phyloP scores from a whole-genome alignment of 805 yeast genomes.

The Wickerhamiella nectarea region DNA sequence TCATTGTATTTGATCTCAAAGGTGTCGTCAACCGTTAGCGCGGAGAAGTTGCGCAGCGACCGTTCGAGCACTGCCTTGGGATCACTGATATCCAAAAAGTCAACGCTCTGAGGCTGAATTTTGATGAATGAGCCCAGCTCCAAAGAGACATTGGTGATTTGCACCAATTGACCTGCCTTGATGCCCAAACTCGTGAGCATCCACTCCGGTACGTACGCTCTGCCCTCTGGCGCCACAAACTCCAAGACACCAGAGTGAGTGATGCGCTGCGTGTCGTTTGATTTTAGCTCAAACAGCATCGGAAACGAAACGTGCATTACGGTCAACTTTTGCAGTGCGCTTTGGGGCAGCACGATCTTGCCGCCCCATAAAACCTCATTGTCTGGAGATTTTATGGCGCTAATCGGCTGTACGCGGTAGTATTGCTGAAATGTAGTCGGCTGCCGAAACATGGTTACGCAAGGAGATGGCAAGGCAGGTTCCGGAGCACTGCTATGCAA shows the following conservation, averaged over 20 bases:
- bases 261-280: constrained; percentile 42
- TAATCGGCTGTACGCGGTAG: constrained; percentile 83
- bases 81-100: constrained; percentile 82
- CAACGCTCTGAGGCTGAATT: constrained; percentile 89
- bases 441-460: constrained; percentile 5
- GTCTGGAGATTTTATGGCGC: constrained; percentile 70
- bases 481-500: too few relatives aligned
- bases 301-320: constrained; percentile 91
- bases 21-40: constrained; percentile 70
- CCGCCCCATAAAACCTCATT: constrained; percentile 85
- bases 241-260: constrained; percentile 94
- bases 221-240: constrained; percentile 93
- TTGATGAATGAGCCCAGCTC: constrained; percentile 82
- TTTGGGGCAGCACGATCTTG: constrained; percentile 85
- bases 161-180: constrained; percentile 68
- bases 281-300: constrained; percentile 73
- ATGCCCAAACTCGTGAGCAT: constrained; percentile 69
- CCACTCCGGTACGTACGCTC: constrained; percentile 93
- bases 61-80: constrained; percentile 95
- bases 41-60: constrained; percentile 77
- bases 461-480: too few relatives aligned
- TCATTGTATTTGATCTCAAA: constrained; percentile 78
- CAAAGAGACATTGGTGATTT: constrained; percentile 56
- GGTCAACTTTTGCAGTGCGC: constrained; percentile 73
- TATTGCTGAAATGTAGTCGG: constrained; percentile 58